Conservation (phyloP, 1,139 yeast species). For the Yamadazyma songkhlaensis region DNA sequence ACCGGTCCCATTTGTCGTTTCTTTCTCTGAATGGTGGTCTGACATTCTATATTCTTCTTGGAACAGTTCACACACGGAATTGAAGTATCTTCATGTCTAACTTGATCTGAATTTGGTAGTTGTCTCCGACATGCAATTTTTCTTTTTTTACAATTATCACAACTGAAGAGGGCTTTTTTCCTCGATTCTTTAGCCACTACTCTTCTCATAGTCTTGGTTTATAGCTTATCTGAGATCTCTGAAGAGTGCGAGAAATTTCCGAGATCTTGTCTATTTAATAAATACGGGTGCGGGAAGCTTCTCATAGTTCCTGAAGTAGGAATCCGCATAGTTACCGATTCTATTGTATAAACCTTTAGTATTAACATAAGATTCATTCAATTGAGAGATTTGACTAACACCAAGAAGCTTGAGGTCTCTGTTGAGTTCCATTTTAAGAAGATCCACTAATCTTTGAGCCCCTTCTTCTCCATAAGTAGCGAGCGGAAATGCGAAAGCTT, state of each 20-base stretch:
- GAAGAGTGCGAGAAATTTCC: not conserved
- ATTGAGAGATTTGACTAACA: conserved; percentile 13
- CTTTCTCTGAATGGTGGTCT: conserved; percentile 22
- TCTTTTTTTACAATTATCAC: conserved; percentile 43
- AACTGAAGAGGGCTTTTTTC: conserved; percentile 31
- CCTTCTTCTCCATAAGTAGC: conserved; percentile 52
- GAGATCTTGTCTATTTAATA: not conserved
- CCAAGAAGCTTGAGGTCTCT: conserved; percentile 48
- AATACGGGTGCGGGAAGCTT: conserved; percentile 1
- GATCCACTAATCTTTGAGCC: conserved; percentile 39
- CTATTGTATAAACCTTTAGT: conserved; percentile 9
- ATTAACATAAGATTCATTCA: conserved; percentile 3
- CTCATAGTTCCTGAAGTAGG: conserved; percentile 3
- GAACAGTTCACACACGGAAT: conserved; percentile 33
- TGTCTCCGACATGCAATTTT: conserved; percentile 34
- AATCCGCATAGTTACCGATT: conserved; percentile 3
- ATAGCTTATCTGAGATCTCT: not conserved
- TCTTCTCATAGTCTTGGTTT: conserved; percentile 7
- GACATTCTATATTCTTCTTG: conserved; percentile 32
- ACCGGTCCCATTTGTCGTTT: conserved; percentile 32
- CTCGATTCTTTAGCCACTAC: conserved; percentile 12
- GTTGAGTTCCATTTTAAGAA: conserved; percentile 44
- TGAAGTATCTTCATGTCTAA: conserved; percentile 9
- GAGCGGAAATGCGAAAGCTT: conserved; percentile 48
- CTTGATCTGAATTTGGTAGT: conserved; percentile 1